Conservation (phyloP, 495 filamentous ascomycete genomes). For the Aspergillus carlsbadensis region DNA sequence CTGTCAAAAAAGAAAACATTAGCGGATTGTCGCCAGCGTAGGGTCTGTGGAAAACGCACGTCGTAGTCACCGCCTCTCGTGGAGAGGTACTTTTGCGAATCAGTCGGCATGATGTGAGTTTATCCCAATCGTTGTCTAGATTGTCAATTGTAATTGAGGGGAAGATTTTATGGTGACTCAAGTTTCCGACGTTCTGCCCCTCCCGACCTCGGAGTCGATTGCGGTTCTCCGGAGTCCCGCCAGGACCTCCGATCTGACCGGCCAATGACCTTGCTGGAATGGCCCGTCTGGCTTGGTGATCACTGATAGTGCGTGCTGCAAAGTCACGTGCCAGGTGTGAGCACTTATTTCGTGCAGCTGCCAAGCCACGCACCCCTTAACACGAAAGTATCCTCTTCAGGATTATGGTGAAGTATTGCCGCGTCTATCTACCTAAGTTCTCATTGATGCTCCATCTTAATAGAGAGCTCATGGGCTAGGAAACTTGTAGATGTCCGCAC, state of each 20-base stretch:
- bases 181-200: background rate
- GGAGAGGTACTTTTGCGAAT: background rate
- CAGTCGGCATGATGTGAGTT: background rate
- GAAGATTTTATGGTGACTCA: background rate
- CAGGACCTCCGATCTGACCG: background rate
- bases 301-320: no score
- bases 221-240: background rate
- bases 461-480: no score
- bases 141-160: background rate
- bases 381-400: background rate
- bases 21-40: no score
- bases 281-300: no score
- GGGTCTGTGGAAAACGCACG: background rate
- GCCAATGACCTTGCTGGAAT: no score
- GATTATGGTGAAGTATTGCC: no score
- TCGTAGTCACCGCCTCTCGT: background rate
- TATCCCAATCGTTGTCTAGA: background rate
- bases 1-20: constrained; percentile 36
- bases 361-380: background rate
- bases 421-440: no score
- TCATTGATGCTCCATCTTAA: no score
- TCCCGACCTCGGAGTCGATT: background rate
- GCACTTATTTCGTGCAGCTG: no score
- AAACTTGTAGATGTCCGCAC: no score
- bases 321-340: no score